phyloP scores from a whole-genome alignment of 2,329 filamentous ascomycete genomes.

The Pseudocercospora macadamiae region DNA sequence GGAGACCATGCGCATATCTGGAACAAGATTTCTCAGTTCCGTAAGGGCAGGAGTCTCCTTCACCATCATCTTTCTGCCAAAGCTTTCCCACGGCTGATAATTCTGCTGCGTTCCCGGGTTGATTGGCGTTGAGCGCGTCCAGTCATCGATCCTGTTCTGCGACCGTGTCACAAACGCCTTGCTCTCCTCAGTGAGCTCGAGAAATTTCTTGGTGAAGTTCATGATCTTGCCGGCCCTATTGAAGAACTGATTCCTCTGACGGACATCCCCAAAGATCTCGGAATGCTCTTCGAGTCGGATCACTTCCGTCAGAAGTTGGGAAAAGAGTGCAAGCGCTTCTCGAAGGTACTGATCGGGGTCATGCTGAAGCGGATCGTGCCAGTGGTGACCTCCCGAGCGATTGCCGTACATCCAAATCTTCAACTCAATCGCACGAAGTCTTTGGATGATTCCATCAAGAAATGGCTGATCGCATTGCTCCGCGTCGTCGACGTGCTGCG shows the following conservation, averaged over 20 bases:
- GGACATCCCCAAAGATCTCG: slow-evolving; percentile 11
- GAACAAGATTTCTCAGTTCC: background rate
- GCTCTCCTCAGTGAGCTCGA: slow-evolving; percentile 5
- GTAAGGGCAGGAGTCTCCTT: background rate
- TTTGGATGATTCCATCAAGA: slow-evolving; percentile 10
- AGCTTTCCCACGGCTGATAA: slow-evolving; percentile 9
- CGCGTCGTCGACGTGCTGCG: background rate
- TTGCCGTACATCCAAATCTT: slow-evolving; percentile 1
- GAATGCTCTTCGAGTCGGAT: slow-evolving; percentile 12
- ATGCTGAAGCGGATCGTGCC: slow-evolving; percentile 5
- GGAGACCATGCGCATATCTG: slow-evolving; percentile 8
- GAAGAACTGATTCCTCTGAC: slow-evolving; percentile 9
- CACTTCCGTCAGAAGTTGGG: slow-evolving; percentile 12
- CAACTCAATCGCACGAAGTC: slow-evolving; percentile 1
- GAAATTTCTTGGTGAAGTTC: background rate
- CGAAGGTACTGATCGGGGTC: slow-evolving; percentile 1
- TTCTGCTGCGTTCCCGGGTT: background rate
- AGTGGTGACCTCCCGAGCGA: background rate
- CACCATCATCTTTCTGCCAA: slow-evolving; percentile 4
- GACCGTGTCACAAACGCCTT: background rate
- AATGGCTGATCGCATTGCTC: slow-evolving; percentile 15
- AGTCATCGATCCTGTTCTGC: slow-evolving; percentile 1
- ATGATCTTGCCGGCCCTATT: background rate
- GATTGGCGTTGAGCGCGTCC: background rate
- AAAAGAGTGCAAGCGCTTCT: slow-evolving; percentile 6